phyloP scores from a whole-genome alignment of 306 rosid genomes.

The Ceratonia siliqua region DNA sequence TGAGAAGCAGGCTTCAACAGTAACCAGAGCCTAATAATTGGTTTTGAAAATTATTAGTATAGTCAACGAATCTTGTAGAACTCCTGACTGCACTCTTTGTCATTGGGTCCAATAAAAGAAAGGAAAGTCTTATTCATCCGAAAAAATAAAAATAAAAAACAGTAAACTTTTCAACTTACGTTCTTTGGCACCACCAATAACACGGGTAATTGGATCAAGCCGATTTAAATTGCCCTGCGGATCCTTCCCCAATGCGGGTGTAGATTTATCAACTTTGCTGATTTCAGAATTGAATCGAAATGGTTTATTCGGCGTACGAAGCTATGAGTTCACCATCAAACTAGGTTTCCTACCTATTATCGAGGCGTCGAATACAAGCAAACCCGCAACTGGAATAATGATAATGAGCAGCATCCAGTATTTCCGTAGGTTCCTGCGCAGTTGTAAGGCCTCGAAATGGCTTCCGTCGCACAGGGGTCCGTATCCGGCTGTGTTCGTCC shows the following conservation, averaged over 20 bases:
- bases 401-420: slow-evolving; percentile 77
- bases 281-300: not conserved
- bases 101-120: not conserved
- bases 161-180: slow-evolving; percentile 53
- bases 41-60: not conserved
- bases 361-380: slow-evolving; percentile 65
- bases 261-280: slow-evolving; percentile 22
- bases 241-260: slow-evolving; percentile 37
- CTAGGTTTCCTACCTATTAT: slow-evolving; percentile 50
- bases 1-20: not conserved
- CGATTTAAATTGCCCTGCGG: slow-evolving; percentile 68
- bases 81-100: not conserved
- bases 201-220: slow-evolving; percentile 70
- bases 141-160: not conserved
- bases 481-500: slow-evolving; percentile 78
- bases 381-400: slow-evolving; percentile 52
- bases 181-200: slow-evolving; percentile 71
- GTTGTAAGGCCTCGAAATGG: too few species aligned
- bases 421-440: slow-evolving; percentile 48
- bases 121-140: not conserved
- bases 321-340: slow-evolving; percentile 23
- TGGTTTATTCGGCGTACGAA: not conserved
- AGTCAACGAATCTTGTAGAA: not conserved
- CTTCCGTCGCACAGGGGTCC: slow-evolving; percentile 73
- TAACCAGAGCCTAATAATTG: not conserved